phyloP scores from a whole-genome alignment of 2,329 filamentous ascomycete genomes.

The Sporothrix humicola region DNA sequence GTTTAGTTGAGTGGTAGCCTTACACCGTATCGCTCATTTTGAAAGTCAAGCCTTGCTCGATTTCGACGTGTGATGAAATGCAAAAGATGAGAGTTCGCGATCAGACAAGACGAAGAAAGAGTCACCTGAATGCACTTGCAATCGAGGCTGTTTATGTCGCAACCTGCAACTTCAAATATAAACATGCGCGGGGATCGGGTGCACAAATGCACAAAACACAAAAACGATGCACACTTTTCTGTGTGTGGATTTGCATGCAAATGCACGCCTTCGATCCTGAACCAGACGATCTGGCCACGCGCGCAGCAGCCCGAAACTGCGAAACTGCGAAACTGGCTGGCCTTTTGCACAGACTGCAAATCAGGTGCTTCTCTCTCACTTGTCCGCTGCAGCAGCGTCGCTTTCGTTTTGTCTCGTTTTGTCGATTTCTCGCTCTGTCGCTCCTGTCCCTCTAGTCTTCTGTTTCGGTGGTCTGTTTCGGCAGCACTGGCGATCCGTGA shows the following conservation, averaged over 20 bases:
- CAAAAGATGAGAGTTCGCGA: too few relatives aligned
- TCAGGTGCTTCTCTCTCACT: neutral
- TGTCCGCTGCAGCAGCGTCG: neutral
- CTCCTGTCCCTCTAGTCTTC: neutral
- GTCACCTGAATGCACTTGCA: neutral
- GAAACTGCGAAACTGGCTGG: neutral
- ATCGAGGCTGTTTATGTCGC: neutral
- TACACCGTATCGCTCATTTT: neutral
- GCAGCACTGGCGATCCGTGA: conserved; percentile 16
- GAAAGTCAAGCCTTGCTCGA: too few relatives aligned
- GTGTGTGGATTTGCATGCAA: too few relatives aligned
- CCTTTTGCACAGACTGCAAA: conserved; percentile 21
- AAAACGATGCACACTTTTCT: neutral
- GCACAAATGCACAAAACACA: neutral
- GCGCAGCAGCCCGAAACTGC: neutral
- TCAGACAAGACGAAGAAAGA: neutral
- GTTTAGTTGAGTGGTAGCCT: neutral
- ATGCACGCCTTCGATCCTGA: neutral
- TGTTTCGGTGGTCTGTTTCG: conserved; percentile 21
- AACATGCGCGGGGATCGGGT: neutral
- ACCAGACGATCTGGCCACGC: conserved; percentile 20
- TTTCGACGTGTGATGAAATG: too few relatives aligned
- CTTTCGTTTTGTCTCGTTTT: neutral
- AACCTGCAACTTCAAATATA: too few relatives aligned
- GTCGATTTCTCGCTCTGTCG: neutral